These are phyloP conservation scores for Filosporella fistucella DNA, from an alignment of 495 filamentous ascomycete species.

Conservation along the genomic window DNA sequence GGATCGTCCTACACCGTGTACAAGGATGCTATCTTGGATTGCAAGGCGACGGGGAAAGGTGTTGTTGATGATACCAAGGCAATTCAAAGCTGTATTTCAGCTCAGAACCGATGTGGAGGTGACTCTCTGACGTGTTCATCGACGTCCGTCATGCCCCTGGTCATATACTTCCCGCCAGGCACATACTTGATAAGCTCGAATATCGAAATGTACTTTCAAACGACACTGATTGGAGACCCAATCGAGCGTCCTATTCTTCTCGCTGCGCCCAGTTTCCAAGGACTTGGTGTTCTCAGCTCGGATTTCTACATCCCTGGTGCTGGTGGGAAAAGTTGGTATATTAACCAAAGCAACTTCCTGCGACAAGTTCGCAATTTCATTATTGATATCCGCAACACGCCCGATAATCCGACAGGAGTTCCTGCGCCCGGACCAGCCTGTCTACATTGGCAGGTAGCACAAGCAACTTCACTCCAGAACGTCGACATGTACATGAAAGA, in stretches of 20 bases:
- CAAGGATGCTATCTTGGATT: too few relatives aligned
- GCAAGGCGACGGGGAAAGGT: constrained; percentile 35
- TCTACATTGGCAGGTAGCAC: constrained; percentile 37
- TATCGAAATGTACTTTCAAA: constrained; percentile 60
- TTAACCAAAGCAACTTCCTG: constrained; percentile 67
- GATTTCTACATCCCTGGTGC: constrained; percentile 53
- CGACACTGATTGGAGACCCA: constrained; percentile 66
- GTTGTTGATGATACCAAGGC: constrained; percentile 60
- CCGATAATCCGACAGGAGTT: constrained; percentile 22
- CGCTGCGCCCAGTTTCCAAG: constrained; percentile 57
- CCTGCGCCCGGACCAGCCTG: too few relatives aligned
- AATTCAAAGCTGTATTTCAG: constrained; percentile 60
- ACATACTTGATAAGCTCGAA: constrained; percentile 55
- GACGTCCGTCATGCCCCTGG: constrained; percentile 40
- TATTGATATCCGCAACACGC: constrained; percentile 64
- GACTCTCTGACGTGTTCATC: constrained; percentile 30
- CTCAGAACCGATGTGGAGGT: constrained; percentile 44
- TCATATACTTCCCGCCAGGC: constrained; percentile 33
- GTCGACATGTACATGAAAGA: constrained; percentile 32
- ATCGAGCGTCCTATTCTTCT: constrained; percentile 60
- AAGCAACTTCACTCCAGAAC: constrained; percentile 39
- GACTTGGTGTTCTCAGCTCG: constrained; percentile 69
- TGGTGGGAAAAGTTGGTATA: constrained; percentile 33
- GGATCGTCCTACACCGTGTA: too few relatives aligned
- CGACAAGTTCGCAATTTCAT: constrained; percentile 75